Base-by-base conservation (phyloP, 768 basidiomycete genomes). In the Polyporus arcularius region DNA sequence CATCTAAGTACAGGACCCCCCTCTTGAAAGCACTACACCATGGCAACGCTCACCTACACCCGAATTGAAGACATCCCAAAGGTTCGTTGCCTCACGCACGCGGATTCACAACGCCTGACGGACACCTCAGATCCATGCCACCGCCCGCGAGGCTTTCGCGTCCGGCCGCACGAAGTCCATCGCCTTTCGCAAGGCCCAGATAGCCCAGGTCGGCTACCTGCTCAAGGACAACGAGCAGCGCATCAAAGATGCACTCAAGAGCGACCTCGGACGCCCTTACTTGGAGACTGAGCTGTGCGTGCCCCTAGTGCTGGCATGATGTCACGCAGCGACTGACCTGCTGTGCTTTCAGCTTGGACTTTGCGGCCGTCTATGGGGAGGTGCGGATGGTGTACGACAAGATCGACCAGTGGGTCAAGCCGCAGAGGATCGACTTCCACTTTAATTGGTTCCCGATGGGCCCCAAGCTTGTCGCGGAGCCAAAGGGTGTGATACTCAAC, bases 401-500 rank as follows among this genome's bases (percentile, higher is more conserved):
- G 58, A 80, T 94, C 52, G 86, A 85, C 38, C 85, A 82, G 67
- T 94, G 92, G 92, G 76, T 86, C 1, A 85, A 85, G 68, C 80
- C 89, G 0, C 82, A 86, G 58, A 79, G 74, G 35, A 80, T 85
- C 0, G 66, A 82, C 0, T 88, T 88, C 67, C 79, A 73, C 26
- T n/a, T 88, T 56, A 84, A 80, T 65, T 89, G 79, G 67, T 76
- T 75, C 9, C 74, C 83, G 0, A 83, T 90, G 79, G 76, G 79
- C 7, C 89, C 90, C 3, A 77, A 80, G 12, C 79, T 90, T 4
- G 79, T 83, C 59, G 89, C 90, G 65, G 89, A 90, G 65, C 79
- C 92, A 41, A 94, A 93, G 71, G 90, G 90, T 2, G 81, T 85
- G 30, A 80, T 88, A 0, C 75, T 90, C 54, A 81, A 89, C 66